Evolutionary conservation across 129 eudicot genomes (phyloP).

Genomic region (Rutidosis leptorrhynchoides): DNA sequence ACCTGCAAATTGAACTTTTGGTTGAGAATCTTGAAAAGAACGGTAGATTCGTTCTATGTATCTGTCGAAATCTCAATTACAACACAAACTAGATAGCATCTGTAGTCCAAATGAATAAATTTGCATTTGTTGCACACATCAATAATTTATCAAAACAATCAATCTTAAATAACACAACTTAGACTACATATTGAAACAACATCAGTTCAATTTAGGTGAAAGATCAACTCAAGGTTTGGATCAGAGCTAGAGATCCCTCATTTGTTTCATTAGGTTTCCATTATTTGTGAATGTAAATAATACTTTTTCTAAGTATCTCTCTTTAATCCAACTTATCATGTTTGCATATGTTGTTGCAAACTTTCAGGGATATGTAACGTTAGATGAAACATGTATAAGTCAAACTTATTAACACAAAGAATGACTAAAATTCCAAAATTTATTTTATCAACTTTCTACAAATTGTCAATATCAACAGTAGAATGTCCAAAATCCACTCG

Average conservation of each 20-base stretch:
- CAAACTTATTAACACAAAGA: neutral
- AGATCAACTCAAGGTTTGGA: neutral
- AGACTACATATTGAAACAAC: neutral
- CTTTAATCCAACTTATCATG: neutral
- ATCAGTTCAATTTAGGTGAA: neutral
- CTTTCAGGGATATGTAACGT: neutral
- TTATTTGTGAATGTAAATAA: neutral
- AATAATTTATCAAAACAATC: neutral
- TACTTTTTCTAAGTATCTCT: neutral
- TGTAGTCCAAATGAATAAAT: neutral
- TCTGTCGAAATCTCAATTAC: neutral
- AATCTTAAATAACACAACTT: slow-evolving; percentile 4
- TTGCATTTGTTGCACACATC: neutral
- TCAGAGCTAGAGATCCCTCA: neutral
- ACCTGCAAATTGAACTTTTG: slow-evolving; percentile 49
- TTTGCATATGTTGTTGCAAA: neutral
- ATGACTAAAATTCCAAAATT: neutral
- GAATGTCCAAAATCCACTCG: neutral
- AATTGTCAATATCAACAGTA: neutral
- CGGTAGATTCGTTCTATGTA: neutral
- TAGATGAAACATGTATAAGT: neutral
- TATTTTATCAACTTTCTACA: neutral
- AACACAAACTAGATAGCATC: neutral
- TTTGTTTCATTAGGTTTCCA: neutral
- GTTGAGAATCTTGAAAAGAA: slow-evolving; percentile 1